Base-by-base conservation (phyloP, 1,139 yeast species). In the Zygoascus hellenicus region DNA sequence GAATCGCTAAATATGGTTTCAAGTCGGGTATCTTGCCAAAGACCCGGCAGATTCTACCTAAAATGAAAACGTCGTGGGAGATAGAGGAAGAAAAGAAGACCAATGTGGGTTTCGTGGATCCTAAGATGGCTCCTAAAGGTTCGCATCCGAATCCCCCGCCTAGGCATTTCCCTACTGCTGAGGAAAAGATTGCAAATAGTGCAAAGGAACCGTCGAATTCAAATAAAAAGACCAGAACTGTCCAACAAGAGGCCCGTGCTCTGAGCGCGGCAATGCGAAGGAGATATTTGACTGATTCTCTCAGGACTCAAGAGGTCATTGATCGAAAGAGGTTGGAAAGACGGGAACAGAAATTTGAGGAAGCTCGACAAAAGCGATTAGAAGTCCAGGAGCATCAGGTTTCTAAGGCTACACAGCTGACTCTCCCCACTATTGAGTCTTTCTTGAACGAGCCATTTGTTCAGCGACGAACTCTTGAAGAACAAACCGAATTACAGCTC, bases 11-110 rank as follows among this genome's bases (percentile, higher is more conserved):
- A 53, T 68, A 65, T 51, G 78, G 77, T 2, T 70, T 68, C 54
- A 84, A 84, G 68, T 83, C 94, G 47, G 96, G 97, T 62, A 72
- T 86, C 43, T 74, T 89, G 56, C 97, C 97, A 45, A 74, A 71
- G 50, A 81, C 85, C 11, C 81, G 95, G 60, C 80, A 83, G 35
- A 75, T 79, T 46, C 78, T 81, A 52, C 82, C 87, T 9, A 62
- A 70, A 37, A 70, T 69, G 39, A 70, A 71, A 54, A 61, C 69
- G 5, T 51, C 58, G n/a, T 58, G 59, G 54, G 69, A 65, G 46
- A 45, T 45, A 19, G 61, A 56, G 48, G 59, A 57, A 32, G 78
- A 75, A 43, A 71, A 76, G 29, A 74, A 74, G 49, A 66, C 72
- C 17, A 80, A 72, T 50, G 70, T 71, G 38, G 95, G 95, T 19